Evolutionary conservation across 1,139 yeast species (phyloP).

Genomic region (Geotrichum restrictum): DNA sequence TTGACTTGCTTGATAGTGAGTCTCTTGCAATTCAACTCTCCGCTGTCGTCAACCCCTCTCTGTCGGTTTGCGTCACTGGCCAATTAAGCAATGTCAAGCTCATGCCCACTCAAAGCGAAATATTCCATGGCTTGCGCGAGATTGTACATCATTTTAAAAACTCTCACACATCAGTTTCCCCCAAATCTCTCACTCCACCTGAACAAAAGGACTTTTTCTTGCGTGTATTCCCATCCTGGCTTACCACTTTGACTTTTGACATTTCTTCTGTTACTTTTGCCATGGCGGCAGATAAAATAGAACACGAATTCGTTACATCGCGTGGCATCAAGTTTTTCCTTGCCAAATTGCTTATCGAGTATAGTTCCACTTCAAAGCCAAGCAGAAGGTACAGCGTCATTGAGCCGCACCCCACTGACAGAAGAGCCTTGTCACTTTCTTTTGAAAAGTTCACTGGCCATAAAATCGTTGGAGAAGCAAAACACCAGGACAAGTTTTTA

Average conservation of each 20-base stretch:
- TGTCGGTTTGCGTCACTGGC: slow-evolving; percentile 30
- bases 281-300: slow-evolving; percentile 25
- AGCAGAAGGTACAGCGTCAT: background rate
- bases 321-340: slow-evolving; percentile 12
- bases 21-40: slow-evolving; percentile 29
- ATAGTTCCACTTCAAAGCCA: background rate
- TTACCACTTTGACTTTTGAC: slow-evolving; percentile 30
- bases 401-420: slow-evolving; percentile 7
- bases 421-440: slow-evolving; percentile 23
- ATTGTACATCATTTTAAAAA: slow-evolving; percentile 26
- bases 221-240: slow-evolving; percentile 37
- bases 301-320: slow-evolving; percentile 8
- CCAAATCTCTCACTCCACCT: background rate
- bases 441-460: slow-evolving; percentile 35
- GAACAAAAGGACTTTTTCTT: slow-evolving; percentile 22
- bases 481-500: slow-evolving; percentile 27
- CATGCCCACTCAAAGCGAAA: slow-evolving; percentile 32
- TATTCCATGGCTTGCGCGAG: slow-evolving; percentile 32
- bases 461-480: slow-evolving; percentile 29
- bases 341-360: slow-evolving; percentile 7
- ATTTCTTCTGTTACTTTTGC: slow-evolving; percentile 33
- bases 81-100: slow-evolving; percentile 31
- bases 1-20: slow-evolving; percentile 35
- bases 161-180: background rate
- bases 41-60: slow-evolving; percentile 33